Evolutionary conservation across 2,329 filamentous ascomycete species (phyloP).

Genomic region (Sporothrix pseudoabietina): DNA sequence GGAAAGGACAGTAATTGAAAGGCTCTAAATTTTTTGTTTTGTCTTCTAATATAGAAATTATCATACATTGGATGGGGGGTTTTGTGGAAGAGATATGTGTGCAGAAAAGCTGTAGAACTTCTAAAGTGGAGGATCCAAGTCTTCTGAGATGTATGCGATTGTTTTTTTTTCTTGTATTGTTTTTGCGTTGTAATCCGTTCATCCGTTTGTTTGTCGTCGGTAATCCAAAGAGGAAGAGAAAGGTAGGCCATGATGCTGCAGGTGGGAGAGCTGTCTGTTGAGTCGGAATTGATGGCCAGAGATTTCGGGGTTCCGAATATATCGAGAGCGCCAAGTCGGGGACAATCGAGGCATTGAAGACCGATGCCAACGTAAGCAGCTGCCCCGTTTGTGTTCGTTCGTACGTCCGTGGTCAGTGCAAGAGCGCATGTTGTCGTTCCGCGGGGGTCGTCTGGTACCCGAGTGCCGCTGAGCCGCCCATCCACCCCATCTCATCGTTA

Average conservation of each 20-base stretch:
- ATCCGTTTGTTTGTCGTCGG: not conserved
- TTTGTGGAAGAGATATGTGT: constrained; percentile 1
- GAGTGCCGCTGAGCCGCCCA: too few species aligned
- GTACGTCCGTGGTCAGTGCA: too few species aligned
- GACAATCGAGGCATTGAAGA: too few species aligned
- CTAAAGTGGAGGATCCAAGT: not conserved
- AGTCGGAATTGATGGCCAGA: not conserved
- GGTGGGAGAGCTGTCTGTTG: not conserved
- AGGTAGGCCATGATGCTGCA: not conserved
- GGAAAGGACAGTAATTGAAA: not conserved
- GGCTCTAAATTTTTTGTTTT: constrained; percentile 21
- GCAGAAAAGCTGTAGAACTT: not conserved
- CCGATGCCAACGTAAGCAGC: too few species aligned
- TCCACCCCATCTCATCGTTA: not conserved
- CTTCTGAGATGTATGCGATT: not conserved
- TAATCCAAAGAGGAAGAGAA: not conserved
- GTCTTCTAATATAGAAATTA: constrained; percentile 27
- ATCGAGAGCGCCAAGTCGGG: not conserved
- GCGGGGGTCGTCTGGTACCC: not conserved
- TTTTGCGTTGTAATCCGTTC: not conserved
- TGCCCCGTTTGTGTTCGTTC: not conserved
- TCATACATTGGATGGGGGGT: constrained; percentile 15
- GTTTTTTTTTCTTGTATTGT: not conserved
- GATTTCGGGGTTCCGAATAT: too few species aligned
- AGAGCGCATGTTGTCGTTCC: not conserved